A percentile compares a stretch with the other conserved stretches of the same genome.
Evolutionary conservation across 345 rosid genomes (phyloP).

Genomic region (Eucalyptus curtisii): DNA sequence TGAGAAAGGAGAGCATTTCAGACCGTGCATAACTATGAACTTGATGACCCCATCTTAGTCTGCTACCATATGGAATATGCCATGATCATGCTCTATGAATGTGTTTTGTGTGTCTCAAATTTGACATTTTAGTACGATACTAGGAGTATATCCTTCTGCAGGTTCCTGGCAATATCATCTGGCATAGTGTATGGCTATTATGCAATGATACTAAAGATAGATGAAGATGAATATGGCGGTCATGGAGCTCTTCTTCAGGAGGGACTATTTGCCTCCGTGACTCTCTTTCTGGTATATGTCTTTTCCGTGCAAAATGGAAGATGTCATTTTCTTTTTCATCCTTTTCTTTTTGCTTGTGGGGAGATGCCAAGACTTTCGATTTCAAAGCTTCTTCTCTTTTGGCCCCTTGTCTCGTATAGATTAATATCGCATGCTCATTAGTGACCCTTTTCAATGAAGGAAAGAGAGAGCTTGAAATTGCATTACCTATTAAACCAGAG

Average conservation of each 20-base stretch:
- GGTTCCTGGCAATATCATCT: constrained; percentile 63
- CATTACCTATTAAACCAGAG: not conserved
- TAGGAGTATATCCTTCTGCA: constrained; percentile 14
- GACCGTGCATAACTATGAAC: not conserved
- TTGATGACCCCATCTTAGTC: not conserved
- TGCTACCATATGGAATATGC: not conserved
- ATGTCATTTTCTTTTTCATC: not conserved
- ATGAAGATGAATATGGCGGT: constrained; percentile 93
- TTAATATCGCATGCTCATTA: not conserved
- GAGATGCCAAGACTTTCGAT: not conserved
- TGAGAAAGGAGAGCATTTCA: not conserved
- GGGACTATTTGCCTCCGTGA: constrained; percentile 81
- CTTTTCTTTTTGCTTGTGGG: not conserved
- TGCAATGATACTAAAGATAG: constrained; percentile 67
- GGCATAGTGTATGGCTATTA: constrained; percentile 71
- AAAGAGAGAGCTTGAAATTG: not conserved
- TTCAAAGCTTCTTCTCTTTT: not conserved
- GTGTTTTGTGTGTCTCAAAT: not conserved
- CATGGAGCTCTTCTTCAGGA: constrained; percentile 90
- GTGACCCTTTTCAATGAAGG: not conserved
- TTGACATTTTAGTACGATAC: not conserved
- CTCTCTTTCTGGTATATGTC: constrained; percentile 65
- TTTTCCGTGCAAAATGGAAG: not conserved
- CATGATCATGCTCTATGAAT: not conserved
- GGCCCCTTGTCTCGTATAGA: not conserved